A percentile compares a stretch with the other conserved stretches of the same genome.
phyloP scores from a whole-genome alignment of 345 rosid genomes.

The Passiflora organensis region DNA sequence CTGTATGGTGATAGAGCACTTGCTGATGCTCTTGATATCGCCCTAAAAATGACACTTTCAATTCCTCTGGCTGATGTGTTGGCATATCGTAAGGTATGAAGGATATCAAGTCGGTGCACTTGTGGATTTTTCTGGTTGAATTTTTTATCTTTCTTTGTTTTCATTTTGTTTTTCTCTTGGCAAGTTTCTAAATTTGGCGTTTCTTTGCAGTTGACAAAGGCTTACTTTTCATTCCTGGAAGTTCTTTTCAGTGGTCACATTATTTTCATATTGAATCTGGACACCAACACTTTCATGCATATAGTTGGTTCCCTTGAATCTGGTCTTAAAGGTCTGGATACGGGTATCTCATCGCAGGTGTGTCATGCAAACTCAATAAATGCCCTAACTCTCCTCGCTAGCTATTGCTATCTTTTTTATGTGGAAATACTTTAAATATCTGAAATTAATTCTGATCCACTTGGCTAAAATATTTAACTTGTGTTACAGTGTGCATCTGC shows the following conservation, averaged over 20 bases:
- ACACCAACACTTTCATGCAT: slow-evolving; percentile 84
- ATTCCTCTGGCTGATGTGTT: slow-evolving; percentile 88
- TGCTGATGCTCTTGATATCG: slow-evolving; percentile 84
- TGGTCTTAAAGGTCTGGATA: slow-evolving; percentile 91
- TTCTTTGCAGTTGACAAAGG: slow-evolving; percentile 82
- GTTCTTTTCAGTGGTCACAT: slow-evolving; percentile 80
- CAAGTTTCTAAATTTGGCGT: slow-evolving; percentile 9
- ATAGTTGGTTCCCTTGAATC: slow-evolving; percentile 92
- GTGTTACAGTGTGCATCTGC: slow-evolving; percentile 82
- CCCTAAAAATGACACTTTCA: slow-evolving; percentile 82
- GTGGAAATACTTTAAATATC: background rate
- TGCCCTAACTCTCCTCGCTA: background rate
- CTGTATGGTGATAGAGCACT: slow-evolving; percentile 98
- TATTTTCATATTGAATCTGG: slow-evolving; percentile 65
- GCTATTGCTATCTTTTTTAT: background rate
- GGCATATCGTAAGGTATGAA: slow-evolving; percentile 84
- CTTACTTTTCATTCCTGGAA: slow-evolving; percentile 93
- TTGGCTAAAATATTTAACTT: background rate
- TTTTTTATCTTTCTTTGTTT: background rate
- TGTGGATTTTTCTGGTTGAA: background rate
- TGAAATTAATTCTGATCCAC: background rate
- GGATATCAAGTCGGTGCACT: background rate
- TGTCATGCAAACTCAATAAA: slow-evolving; percentile 9
- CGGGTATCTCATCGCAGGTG: slow-evolving; percentile 90
- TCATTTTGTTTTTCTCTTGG: background rate